Base-by-base conservation (phyloP, 371 early-diverging fungal species). In the Actinomortierella wolfii region DNA sequence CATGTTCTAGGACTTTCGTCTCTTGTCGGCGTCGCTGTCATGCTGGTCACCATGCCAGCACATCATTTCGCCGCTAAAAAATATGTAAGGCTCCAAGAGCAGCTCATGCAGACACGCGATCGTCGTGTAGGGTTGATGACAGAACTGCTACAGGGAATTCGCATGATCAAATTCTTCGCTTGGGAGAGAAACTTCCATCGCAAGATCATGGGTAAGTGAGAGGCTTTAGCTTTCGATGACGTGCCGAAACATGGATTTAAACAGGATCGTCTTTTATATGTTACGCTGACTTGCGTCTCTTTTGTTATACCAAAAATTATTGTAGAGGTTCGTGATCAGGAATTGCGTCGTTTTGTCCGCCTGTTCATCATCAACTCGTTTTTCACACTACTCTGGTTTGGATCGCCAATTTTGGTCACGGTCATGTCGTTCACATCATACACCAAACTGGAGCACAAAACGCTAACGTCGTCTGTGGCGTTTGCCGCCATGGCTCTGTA, bases 121-220 rank as follows among this genome's bases (percentile, higher is more conserved):
- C 80, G 76, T 25, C 82, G 86, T 51, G 79, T 86, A 0, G 69
- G 71, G 9, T 44, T 83, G 8, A 82, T 84, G 78, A 83, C 81
- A 46, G 86, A 92, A 56, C 47, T 88, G 2, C 48, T 88, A 9
- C 89, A 86, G 61, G 86, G 86, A 1, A 86, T 88, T 43, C 83
- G 87, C 11, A 84, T 86, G 58, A 84, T 88, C 76, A 88, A 88
- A 56, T 87, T 86, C 46, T 87, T 87, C 75, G 86, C 86, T 28
- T 89, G 87, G 82, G 88, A 88, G 54, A 48, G 50, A 11, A 82
- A 79, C n/a, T 84, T 86, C 71, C 71, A 70, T 28, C 61, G 77
- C 64, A 77, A 78, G 7, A 81, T 88, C 26, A 76, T 68, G 68
- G 68, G 68, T 62, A 57, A 42, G 48, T 42, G n/a, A n/a, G n/a